phyloP scores from a whole-genome alignment of 495 filamentous ascomycete genomes.

The Parmelia sp. region DNA sequence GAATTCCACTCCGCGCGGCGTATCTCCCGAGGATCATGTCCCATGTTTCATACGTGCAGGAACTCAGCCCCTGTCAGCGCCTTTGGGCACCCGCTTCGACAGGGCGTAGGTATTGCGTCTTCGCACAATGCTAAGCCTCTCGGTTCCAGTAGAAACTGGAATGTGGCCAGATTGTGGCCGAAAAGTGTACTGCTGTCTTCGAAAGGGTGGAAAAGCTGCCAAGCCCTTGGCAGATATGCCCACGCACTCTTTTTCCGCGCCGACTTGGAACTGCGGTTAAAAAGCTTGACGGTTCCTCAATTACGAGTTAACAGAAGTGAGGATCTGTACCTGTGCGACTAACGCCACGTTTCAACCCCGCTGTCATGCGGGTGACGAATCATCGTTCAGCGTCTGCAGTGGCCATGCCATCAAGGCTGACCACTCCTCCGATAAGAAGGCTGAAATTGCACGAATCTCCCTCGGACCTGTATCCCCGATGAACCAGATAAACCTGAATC shows the following conservation, averaged over 20 bases:
- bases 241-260: neutral
- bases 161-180: too few relatives aligned
- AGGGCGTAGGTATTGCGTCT: neutral
- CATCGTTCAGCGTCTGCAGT: conserved; percentile 23
- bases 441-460: conserved; percentile 33
- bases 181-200: too few relatives aligned
- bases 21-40: too few relatives aligned
- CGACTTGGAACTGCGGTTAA: too few relatives aligned
- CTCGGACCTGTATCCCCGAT: conserved; percentile 32
- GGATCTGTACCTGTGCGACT: too few relatives aligned
- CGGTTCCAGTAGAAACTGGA: too few relatives aligned
- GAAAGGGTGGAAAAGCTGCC: too few relatives aligned
- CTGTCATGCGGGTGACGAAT: neutral
- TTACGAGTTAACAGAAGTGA: too few relatives aligned
- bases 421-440: conserved; percentile 31
- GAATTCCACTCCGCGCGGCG: neutral
- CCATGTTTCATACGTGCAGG: neutral
- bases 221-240: too few relatives aligned
- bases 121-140: too few relatives aligned
- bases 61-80: neutral
- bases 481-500: conserved; percentile 34
- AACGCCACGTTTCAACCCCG: neutral
- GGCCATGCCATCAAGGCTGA: conserved; percentile 35
- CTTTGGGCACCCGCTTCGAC: too few relatives aligned
- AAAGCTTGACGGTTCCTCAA: too few relatives aligned